A percentile compares a stretch with the other conserved stretches of the same genome.
Evolutionary conservation across 164 flowering plant genomes (phyloP).

Genomic region (Vitis rupestris): DNA sequence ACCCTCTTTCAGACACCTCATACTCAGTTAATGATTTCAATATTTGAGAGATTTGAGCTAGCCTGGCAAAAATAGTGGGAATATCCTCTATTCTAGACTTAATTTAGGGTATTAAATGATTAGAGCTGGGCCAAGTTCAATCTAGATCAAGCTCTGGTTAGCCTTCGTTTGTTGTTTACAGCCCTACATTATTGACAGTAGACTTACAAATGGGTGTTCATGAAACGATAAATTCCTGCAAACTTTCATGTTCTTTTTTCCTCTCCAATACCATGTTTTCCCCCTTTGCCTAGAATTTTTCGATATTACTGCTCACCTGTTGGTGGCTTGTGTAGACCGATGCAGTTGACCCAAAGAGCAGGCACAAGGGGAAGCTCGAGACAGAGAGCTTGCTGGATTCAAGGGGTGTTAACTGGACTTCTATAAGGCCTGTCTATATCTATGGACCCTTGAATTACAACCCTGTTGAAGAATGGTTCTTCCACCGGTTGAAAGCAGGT

Average conservation of each 20-base stretch:
- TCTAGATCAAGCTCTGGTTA: too few species aligned
- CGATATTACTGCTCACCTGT: background rate
- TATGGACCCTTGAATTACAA: slow-evolving; percentile 97
- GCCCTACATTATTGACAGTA: too few species aligned
- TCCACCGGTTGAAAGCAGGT: slow-evolving; percentile 94
- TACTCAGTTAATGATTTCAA: too few species aligned
- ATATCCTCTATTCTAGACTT: too few species aligned
- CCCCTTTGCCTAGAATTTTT: too few species aligned
- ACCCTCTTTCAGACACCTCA: too few species aligned
- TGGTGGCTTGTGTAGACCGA: slow-evolving; percentile 44
- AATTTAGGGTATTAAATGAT: too few species aligned
- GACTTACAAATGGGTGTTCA: too few species aligned
- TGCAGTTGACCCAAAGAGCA: slow-evolving; percentile 98
- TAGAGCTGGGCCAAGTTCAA: too few species aligned
- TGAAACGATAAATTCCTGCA: background rate
- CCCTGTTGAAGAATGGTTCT: slow-evolving; percentile 99
- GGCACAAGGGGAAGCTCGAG: slow-evolving; percentile 98
- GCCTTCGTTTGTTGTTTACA: too few species aligned
- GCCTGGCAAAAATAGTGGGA: too few species aligned
- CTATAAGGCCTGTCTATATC: slow-evolving; percentile 92
- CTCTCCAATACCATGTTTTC: background rate
- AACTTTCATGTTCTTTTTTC: background rate
- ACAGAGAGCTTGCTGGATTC: slow-evolving; percentile 75
- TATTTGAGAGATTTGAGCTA: too few species aligned
- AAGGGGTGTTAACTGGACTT: slow-evolving; percentile 84